These are phyloP conservation scores for Cyathus striatus DNA, from an alignment of 768 basidiomycete genomes.

Conservation along the genomic window DNA sequence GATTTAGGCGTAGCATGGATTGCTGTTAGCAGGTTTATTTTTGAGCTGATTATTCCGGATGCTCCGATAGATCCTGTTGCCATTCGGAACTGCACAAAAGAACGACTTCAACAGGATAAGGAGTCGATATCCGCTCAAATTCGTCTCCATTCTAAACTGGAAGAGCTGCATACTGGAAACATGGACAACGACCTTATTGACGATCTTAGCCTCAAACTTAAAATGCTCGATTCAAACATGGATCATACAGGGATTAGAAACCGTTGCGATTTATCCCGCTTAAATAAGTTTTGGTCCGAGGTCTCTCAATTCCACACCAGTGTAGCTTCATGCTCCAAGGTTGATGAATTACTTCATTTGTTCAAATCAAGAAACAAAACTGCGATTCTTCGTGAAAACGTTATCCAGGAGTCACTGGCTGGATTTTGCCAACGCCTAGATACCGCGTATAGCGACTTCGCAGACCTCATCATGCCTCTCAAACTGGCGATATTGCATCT, in stretches of 20 bases:
- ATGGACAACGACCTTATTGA: conserved; percentile 41
- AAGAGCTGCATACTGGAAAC: conserved; percentile 54
- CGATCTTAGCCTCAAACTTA: conserved; percentile 35
- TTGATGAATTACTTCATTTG: conserved; percentile 39
- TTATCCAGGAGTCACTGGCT: conserved; percentile 73
- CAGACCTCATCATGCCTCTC: conserved; percentile 67
- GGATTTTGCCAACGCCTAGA: conserved; percentile 75
- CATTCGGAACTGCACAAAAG: conserved; percentile 40
- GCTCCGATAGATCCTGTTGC: conserved; percentile 84
- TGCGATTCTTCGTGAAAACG: conserved; percentile 52
- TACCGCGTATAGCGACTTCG: conserved; percentile 60
- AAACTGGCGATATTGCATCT: conserved; percentile 60
- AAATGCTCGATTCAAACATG: conserved; percentile 22
- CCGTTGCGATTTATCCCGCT: conserved; percentile 38
- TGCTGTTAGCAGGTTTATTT: conserved; percentile 49
- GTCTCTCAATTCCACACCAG: conserved; percentile 71
- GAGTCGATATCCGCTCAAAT: conserved; percentile 42
- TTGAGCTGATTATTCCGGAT: conserved; percentile 77
- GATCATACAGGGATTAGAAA: conserved; percentile 26
- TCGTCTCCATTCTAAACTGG: conserved; percentile 48
- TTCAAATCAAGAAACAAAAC: conserved; percentile 30
- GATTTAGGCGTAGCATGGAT: conserved; percentile 47
- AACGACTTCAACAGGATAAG: conserved; percentile 39
- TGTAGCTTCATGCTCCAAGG: conserved; percentile 40
- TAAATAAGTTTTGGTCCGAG: conserved; percentile 71